These are phyloP conservation scores for Colletotrichum sp. DNA, from an alignment of 2,329 filamentous ascomycete species.

Conservation along the genomic window DNA sequence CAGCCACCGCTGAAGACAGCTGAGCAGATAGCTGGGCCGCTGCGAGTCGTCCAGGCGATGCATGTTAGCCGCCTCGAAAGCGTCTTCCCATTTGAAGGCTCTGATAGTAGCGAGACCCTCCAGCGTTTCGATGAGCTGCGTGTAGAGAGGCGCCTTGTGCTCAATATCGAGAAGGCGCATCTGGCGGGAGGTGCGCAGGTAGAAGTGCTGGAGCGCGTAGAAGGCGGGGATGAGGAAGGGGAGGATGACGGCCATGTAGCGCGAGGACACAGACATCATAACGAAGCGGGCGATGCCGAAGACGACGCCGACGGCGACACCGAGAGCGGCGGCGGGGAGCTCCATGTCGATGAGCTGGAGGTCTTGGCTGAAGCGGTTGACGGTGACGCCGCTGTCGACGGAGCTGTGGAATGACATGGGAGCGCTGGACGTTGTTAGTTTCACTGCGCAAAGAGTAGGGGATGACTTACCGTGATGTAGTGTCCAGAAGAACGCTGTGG, in stretches of 20 bases:
- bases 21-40: slow-evolving; percentile 55
- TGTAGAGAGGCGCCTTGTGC: slow-evolving; percentile 38
- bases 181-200: slow-evolving; percentile 42
- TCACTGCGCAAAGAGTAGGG: neutral
- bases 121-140: slow-evolving; percentile 46
- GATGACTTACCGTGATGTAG: slow-evolving; percentile 21
- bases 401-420: slow-evolving; percentile 24
- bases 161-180: slow-evolving; percentile 41
- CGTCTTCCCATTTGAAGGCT: slow-evolving; percentile 52
- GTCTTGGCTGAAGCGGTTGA: slow-evolving; percentile 27
- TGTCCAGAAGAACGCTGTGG: slow-evolving; percentile 29
- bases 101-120: slow-evolving; percentile 52
- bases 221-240: slow-evolving; percentile 31
- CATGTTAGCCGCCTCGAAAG: slow-evolving; percentile 42
- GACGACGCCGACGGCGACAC: slow-evolving; percentile 15
- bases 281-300: slow-evolving; percentile 16
- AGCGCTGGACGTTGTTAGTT: neutral
- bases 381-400: slow-evolving; percentile 24
- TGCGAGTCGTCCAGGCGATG: slow-evolving; percentile 52
- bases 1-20: slow-evolving; percentile 57
- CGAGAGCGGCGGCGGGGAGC: slow-evolving; percentile 24
- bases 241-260: slow-evolving; percentile 36
- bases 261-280: slow-evolving; percentile 30
- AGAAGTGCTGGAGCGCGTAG: slow-evolving; percentile 34
- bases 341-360: slow-evolving; percentile 27